Evolutionary conservation across 2,329 filamentous ascomycete species (phyloP), one percentile per base, ranked within the genome.

Genomic region (Graphiopsis chlorocephala): DNA sequence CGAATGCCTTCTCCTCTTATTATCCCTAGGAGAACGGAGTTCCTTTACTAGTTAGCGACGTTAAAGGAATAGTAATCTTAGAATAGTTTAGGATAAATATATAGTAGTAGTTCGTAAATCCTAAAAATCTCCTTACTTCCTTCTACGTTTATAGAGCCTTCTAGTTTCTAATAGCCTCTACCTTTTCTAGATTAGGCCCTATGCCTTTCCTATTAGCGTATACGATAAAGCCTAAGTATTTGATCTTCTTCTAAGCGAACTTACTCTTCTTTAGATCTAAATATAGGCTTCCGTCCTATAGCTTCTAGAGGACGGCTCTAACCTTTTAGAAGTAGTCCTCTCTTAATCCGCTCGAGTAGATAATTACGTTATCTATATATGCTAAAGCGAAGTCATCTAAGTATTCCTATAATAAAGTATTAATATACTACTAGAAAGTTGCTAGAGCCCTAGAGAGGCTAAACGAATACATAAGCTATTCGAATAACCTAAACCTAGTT

Each of bases 381-480:
- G 63, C 70, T n/a, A 58, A 64, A 29, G 15, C 59, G 64, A 72
- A 72, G 4, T 65, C 20, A 56, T 76, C 67, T 0, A 76, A 59
- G 26, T 63, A 67, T 6, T 66, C 47, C 0, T 50, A 7, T 11
- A 77, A 64, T 4, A 63, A 60, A 33, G 64, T 55, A 56, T 77
- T 76, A 58, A 69, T 68, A 26, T 66, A 61, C 14, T 29, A 28
- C 25, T 69, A 55, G 35, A 67, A 68, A 1, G 65, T 55, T 4
- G 53, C 53, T 14, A 63, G 65, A 5, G 63, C 63, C 23, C 57
- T 57, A 4, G 48, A 48, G 15, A 67, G 29, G 2, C 63, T 52
- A 68, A 77, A 76, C 4, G 61, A 67, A 67, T 74, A 72, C 7
- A 80, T 71, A 29, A 72, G 47, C 45, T 72, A 80, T 66, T 81